Evolutionary conservation across 176 grass and related monocot species (phyloP).

Genomic region (Carex pumila): DNA sequence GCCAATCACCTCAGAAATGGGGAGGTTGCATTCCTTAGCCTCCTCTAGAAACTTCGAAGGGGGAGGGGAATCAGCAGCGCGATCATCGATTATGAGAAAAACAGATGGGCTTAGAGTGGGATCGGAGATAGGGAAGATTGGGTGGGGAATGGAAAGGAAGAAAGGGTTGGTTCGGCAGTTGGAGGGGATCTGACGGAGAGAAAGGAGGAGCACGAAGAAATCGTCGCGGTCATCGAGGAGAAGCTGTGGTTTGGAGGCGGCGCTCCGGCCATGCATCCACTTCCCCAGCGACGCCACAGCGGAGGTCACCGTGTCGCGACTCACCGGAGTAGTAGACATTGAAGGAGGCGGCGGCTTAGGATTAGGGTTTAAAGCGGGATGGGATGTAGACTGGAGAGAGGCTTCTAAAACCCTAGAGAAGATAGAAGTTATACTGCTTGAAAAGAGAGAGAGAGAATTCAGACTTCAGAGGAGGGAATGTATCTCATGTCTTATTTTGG

Average conservation of each 20-base stretch:
- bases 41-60: constrained; percentile 25
- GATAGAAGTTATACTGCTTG: background rate
- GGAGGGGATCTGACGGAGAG: constrained; percentile 4
- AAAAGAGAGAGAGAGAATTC: no score
- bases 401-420: background rate
- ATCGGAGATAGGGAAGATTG: background rate
- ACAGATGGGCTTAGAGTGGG: background rate
- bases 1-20: constrained; percentile 47
- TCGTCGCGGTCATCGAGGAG: constrained; percentile 19
- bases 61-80: background rate
- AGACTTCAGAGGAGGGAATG: background rate
- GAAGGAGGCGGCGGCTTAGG: background rate
- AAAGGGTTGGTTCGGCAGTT: background rate
- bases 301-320: background rate
- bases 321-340: background rate
- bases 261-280: constrained; percentile 11
- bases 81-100: background rate
- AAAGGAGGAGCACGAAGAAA: constrained; percentile 12
- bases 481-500: background rate
- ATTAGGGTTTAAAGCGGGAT: background rate
- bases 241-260: background rate
- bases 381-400: background rate
- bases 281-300: constrained; percentile 3
- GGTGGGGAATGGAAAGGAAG: constrained; percentile 2
- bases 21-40: constrained; percentile 38